Evolutionary conservation across 306 rosid genomes (phyloP), one percentile per base, ranked within the genome.

Genomic region (Betula pendula): DNA sequence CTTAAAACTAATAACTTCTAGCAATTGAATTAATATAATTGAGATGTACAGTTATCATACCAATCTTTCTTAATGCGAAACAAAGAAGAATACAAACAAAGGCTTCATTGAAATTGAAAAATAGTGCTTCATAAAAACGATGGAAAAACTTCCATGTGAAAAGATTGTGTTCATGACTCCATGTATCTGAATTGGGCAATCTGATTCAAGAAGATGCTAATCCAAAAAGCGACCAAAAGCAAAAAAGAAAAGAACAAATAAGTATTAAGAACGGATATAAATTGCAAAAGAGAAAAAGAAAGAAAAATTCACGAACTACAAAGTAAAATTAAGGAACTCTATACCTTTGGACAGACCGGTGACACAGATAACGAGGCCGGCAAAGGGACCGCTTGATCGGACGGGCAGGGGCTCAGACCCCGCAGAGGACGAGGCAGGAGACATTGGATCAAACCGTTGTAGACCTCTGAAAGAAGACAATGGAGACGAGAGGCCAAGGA

Each of bases 301-400:
- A 62, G 2, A 8, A 51, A 74, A 78, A 66, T 72, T 7, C 44
- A 78, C 48, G 35, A 80, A 66, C 75, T 55, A 75, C 78, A 72
- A 77, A 15, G 45, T 60, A 5, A 25, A 13, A 62, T 15, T 52
- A 2, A 70, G 45, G 42, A 82, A 68, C 31, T 58, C 40, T 74
- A 72, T 38, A 96, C 99, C 99, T 88, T 89, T 96, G 72, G 99
- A 92, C 48, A 96, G 81, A 38, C 99, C 99, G 55, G 99, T 96
- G 56, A 96, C 99, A 53, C 99, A 96, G 44, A 96, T 89, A 78
- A 89, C 84, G 13, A 96, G 98, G 66, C 96, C 94, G 77, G 86
- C 72, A 78, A 96, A 96, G 66, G 98, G 97, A 69, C 90, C 86
- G 50, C 56, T 71, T 68, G 93, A 82, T 81, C 82, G 82, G 71